These are phyloP conservation scores for Neurospora sp. DNA, from an alignment of 495 filamentous ascomycete genomes.

Conservation along the genomic window DNA sequence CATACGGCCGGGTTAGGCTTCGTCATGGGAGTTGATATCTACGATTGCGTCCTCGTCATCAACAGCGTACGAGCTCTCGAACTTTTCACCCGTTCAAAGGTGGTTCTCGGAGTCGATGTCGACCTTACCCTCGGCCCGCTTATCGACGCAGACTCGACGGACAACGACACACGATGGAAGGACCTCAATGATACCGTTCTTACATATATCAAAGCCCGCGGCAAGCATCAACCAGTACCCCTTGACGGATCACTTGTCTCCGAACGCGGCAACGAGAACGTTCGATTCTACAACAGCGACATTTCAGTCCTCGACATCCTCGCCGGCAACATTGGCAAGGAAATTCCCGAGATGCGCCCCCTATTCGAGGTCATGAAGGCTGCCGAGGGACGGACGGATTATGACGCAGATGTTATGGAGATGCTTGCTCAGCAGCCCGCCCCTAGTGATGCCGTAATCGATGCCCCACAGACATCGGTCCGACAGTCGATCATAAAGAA, in stretches of 20 bases:
- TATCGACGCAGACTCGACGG: slow-evolving; percentile 60
- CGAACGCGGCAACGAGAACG: slow-evolving; percentile 83
- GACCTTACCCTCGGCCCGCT: slow-evolving; percentile 70
- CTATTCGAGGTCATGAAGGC: slow-evolving; percentile 74
- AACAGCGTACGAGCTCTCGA: slow-evolving; percentile 74
- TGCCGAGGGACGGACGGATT: slow-evolving; percentile 67
- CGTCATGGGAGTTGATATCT: slow-evolving; percentile 80
- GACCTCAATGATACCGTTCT: slow-evolving; percentile 56
- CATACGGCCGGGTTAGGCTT: slow-evolving; percentile 85
- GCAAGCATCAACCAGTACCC: slow-evolving; percentile 71
- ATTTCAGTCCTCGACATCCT: slow-evolving; percentile 73
- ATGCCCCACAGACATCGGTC: slow-evolving; percentile 28
- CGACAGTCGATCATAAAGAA: slow-evolving; percentile 17
- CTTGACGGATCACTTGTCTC: slow-evolving; percentile 77
- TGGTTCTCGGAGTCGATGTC: slow-evolving; percentile 70
- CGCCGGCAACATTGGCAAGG: slow-evolving; percentile 62
- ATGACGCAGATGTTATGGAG: slow-evolving; percentile 48
- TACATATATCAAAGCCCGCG: slow-evolving; percentile 81
- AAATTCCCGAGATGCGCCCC: slow-evolving; percentile 51
- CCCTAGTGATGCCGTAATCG: slow-evolving; percentile 62
- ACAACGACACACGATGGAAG: slow-evolving; percentile 59
- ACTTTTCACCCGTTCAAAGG: slow-evolving; percentile 64
- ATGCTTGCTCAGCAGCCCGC: slow-evolving; percentile 46
- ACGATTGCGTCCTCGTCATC: slow-evolving; percentile 86
- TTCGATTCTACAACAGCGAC: slow-evolving; percentile 67